Percentiles rank a stretch among this genome's conserved stretches.
These are phyloP conservation scores for Pleurotus sapidus DNA, from an alignment of 768 basidiomycete genomes.

Conservation along the genomic window DNA sequence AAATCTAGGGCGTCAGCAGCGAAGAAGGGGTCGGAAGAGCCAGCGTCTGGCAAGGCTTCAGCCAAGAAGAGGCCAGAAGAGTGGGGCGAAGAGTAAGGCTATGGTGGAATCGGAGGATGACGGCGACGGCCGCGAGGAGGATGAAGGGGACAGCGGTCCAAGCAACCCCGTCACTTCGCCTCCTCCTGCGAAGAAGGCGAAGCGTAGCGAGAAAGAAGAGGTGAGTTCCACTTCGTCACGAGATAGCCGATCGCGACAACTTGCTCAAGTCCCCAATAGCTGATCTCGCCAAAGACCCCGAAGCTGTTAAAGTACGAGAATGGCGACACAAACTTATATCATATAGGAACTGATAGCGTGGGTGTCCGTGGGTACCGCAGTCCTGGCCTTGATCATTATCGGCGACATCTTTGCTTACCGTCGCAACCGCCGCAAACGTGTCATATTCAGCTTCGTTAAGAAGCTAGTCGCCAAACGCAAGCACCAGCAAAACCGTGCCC, in stretches of 20 bases:
- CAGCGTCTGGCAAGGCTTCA: conserved; percentile 36
- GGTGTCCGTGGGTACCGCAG: too few species aligned
- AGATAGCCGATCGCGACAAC: background rate
- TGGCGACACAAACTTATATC: conserved; percentile 92
- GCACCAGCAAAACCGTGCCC: background rate
- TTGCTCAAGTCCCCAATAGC: conserved; percentile 18
- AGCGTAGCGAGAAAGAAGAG: conserved; percentile 56
- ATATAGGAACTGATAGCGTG: too few species aligned
- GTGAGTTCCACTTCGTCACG: conserved; percentile 33
- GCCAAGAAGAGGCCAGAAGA: conserved; percentile 42
- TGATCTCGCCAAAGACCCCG: conserved; percentile 66
- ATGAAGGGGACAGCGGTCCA: conserved; percentile 45
- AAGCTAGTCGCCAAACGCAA: background rate
- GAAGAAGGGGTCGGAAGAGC: conserved; percentile 11
- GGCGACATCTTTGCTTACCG: too few species aligned
- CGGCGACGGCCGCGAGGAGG: conserved; percentile 48
- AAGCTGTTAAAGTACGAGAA: conserved; percentile 68
- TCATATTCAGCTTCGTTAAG: conserved; percentile 3
- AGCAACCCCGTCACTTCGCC: conserved; percentile 54
- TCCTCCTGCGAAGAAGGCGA: conserved; percentile 64
- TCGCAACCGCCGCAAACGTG: too few species aligned
- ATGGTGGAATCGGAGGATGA: conserved; percentile 70
- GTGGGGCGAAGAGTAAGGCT: conserved; percentile 52
- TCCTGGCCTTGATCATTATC: too few species aligned
- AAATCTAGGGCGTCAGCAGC: conserved; percentile 36